Percentiles rank a stretch among this genome's conserved stretches.
Conservation (phyloP, 352 stramenopile genomes). For the Plasmopara muralis region DNA sequence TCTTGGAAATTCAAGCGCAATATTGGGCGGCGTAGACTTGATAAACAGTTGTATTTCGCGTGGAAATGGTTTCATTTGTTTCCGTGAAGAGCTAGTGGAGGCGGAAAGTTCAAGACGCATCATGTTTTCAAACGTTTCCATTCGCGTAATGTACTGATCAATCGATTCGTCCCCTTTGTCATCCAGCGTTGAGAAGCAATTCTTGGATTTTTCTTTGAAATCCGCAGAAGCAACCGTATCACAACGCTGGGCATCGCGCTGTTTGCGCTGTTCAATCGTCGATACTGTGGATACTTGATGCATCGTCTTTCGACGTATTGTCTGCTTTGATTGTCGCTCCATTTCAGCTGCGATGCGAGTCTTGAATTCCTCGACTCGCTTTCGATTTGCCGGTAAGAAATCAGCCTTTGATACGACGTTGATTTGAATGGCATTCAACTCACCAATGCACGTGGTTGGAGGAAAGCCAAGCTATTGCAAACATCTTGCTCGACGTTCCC, state of each 20-base stretch:
- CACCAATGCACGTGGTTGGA: slow-evolving; percentile 2
- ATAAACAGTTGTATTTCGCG: slow-evolving; percentile 14
- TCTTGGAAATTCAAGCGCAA: slow-evolving; percentile 19
- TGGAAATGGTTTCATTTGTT: slow-evolving; percentile 2
- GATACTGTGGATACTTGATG: slow-evolving; percentile 1
- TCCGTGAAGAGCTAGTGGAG: not conserved
- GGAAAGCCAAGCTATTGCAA: slow-evolving; percentile 14
- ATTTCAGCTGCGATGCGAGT: not conserved
- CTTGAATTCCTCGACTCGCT: slow-evolving; percentile 13
- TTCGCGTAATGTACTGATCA: slow-evolving; percentile 18
- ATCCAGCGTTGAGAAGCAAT: not conserved
- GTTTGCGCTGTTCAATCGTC: slow-evolving; percentile 5
- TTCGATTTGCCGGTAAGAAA: not conserved
- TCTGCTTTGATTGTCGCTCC: not conserved
- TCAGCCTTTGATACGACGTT: slow-evolving; percentile 1
- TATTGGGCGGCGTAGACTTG: slow-evolving; percentile 4
- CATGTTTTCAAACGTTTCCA: slow-evolving; percentile 12
- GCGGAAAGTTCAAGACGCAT: not conserved
- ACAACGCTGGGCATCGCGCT: not conserved
- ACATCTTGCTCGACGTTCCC: slow-evolving; percentile 16
- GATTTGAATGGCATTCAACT: slow-evolving; percentile 7
- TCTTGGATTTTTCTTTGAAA: not conserved
- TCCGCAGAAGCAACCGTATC: not conserved
- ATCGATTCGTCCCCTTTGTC: slow-evolving; percentile 5
- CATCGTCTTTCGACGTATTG: not conserved